Evolutionary conservation across 225 moss, liverwort and hornwort genomes (phyloP).

Genomic region (Pseudoscleropodium purum): DNA sequence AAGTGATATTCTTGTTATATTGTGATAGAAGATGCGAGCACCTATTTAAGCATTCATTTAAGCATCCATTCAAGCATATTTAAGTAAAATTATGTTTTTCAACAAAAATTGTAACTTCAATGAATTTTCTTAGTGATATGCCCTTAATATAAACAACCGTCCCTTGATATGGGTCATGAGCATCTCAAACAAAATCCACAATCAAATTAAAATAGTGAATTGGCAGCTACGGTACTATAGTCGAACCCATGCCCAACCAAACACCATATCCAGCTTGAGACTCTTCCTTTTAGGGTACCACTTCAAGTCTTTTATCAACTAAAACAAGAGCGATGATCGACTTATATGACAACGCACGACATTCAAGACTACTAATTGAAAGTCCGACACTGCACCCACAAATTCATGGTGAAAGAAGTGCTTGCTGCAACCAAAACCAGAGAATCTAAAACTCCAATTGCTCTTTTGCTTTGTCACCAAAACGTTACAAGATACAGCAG

Average conservation of each 20-base stretch:
- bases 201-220: not conserved
- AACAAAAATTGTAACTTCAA: not conserved
- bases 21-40: not conserved
- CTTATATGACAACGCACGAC: not conserved
- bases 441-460: not conserved
- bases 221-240: not conserved
- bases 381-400: not conserved
- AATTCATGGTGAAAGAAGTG: not conserved
- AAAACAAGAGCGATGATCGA: not conserved
- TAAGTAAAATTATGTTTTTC: not conserved
- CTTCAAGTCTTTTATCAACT: not conserved
- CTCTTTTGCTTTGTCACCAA: not conserved
- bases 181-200: not conserved
- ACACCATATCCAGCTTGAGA: not conserved
- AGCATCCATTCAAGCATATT: not conserved
- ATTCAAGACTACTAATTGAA: not conserved
- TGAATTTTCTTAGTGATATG: not conserved
- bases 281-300: not conserved
- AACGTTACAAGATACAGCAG: conserved; percentile 12
- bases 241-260: not conserved
- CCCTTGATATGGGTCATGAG: not conserved
- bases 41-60: not conserved
- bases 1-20: no score
- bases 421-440: not conserved
- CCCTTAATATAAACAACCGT: not conserved